Evolutionary conservation across 192 early-diverging fungal species (phyloP).

Genomic region (Lobosporangium transversale): DNA sequence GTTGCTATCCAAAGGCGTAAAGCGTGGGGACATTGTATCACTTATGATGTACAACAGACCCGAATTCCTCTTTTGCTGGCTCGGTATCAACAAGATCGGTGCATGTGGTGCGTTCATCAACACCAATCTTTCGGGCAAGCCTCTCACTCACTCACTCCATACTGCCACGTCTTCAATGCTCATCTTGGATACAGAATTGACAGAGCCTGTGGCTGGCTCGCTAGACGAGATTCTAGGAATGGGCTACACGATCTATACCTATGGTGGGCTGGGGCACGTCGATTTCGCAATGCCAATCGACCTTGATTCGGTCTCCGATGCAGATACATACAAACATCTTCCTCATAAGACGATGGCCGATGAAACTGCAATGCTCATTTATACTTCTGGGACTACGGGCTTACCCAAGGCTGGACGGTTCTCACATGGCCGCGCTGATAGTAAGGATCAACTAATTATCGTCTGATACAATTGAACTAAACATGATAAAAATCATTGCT

Average conservation of each 20-base stretch:
- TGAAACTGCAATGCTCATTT: slow-evolving; percentile 59
- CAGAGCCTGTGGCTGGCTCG: slow-evolving; percentile 16
- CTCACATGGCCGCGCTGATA: slow-evolving; percentile 51
- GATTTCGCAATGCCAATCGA: slow-evolving; percentile 54
- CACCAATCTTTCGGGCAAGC: slow-evolving; percentile 60
- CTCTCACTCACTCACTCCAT: slow-evolving; percentile 57
- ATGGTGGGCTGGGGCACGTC: slow-evolving; percentile 23
- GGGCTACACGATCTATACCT: slow-evolving; percentile 33
- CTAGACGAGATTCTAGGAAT: slow-evolving; percentile 23
- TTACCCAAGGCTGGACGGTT: slow-evolving; percentile 67
- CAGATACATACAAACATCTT: slow-evolving; percentile 13
- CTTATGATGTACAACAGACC: slow-evolving; percentile 69
- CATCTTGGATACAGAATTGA: slow-evolving; percentile 46
- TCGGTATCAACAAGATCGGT: slow-evolving; percentile 70
- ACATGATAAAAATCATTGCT: no score
- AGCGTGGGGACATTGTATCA: slow-evolving; percentile 58
- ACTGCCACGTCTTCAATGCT: slow-evolving; percentile 42
- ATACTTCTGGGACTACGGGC: slow-evolving; percentile 69
- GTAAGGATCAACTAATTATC: slow-evolving; percentile 17
- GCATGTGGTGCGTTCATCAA: slow-evolving; percentile 70
- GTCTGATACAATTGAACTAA: no score
- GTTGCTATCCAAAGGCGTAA: slow-evolving; percentile 33
- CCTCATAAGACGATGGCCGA: background rate
- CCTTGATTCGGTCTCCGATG: slow-evolving; percentile 13
- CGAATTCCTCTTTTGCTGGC: slow-evolving; percentile 64